These are phyloP conservation scores for Cryptosporidium parvum DNA, from an alignment of 169 alveolate genomes.

Conservation along the genomic window DNA sequence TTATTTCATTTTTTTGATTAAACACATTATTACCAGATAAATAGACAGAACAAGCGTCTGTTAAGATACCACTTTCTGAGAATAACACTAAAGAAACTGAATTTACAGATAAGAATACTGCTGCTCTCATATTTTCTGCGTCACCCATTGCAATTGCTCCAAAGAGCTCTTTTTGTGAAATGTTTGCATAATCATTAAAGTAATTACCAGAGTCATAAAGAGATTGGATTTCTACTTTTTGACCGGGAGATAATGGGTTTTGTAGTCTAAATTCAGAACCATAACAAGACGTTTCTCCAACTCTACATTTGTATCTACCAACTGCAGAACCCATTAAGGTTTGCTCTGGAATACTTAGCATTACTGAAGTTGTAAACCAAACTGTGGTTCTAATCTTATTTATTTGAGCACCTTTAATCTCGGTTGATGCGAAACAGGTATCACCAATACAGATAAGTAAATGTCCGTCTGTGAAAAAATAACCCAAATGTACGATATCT, in stretches of 20 bases:
- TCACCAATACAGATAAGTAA: conserved; percentile 35
- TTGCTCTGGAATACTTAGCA: conserved; percentile 8
- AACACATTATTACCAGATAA: conserved; percentile 29
- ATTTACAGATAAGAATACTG: conserved; percentile 25
- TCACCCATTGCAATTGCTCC: conserved; percentile 71
- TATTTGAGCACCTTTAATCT: conserved; percentile 7
- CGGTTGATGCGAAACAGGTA: conserved; percentile 15
- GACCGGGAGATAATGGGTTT: conserved; percentile 57
- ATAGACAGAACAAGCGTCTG: conserved; percentile 31
- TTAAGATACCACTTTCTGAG: conserved; percentile 13
- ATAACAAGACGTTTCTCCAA: conserved; percentile 41
- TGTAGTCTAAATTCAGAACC: conserved; percentile 49
- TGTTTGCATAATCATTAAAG: not conserved
- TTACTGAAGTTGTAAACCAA: conserved; percentile 22
- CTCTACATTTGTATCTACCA: conserved; percentile 47
- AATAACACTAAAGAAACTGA: conserved; percentile 33
- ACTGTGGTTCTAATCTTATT: conserved; percentile 1
- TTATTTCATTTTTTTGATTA: not conserved
- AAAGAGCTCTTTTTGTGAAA: not conserved
- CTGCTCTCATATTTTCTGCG: conserved; percentile 7
- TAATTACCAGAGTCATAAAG: not conserved
- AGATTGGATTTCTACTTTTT: conserved; percentile 22
- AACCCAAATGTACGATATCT: conserved; percentile 1
- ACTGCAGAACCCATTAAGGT: conserved; percentile 30
- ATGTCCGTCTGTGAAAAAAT: conserved; percentile 19